Conservation (phyloP, 495 filamentous ascomycete species). For the Durotheca rogersii region DNA sequence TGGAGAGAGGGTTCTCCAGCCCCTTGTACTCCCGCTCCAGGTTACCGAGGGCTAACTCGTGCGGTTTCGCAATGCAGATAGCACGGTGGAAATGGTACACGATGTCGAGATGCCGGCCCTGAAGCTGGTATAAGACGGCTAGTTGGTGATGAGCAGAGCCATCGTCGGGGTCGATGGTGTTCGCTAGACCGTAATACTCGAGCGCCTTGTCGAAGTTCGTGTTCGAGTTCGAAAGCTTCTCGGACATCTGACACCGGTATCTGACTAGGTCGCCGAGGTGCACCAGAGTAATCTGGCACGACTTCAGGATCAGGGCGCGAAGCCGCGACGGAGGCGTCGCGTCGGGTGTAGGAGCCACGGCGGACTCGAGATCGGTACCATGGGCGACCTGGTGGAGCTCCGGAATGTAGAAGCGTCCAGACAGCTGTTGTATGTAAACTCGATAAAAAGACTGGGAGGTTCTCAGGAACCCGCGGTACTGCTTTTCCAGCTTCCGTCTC, state of each 20-base stretch:
- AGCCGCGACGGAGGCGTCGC: slow-evolving; percentile 48
- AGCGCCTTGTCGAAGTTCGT: slow-evolving; percentile 72
- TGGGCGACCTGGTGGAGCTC: slow-evolving; percentile 72
- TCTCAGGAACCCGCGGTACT: slow-evolving; percentile 82
- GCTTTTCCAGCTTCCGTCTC: slow-evolving; percentile 73
- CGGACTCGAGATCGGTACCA: slow-evolving; percentile 61
- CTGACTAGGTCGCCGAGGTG: slow-evolving; percentile 88
- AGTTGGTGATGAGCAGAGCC: slow-evolving; percentile 86
- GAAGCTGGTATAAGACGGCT: slow-evolving; percentile 77
- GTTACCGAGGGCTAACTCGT: slow-evolving; percentile 70
- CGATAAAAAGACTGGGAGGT: slow-evolving; percentile 83
- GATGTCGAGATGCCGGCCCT: slow-evolving; percentile 73
- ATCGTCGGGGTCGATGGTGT: slow-evolving; percentile 71
- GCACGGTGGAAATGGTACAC: slow-evolving; percentile 89
- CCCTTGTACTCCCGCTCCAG: slow-evolving; percentile 80
- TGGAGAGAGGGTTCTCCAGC: slow-evolving; percentile 32
- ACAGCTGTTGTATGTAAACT: slow-evolving; percentile 76
- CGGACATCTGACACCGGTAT: slow-evolving; percentile 73
- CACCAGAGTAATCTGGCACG: slow-evolving; percentile 82
- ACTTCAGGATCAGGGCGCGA: slow-evolving; percentile 60
- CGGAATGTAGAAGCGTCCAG: slow-evolving; percentile 68
- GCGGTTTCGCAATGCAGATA: slow-evolving; percentile 67
- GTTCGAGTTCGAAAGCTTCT: slow-evolving; percentile 29
- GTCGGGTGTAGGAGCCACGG: slow-evolving; percentile 36
- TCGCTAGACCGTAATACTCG: slow-evolving; percentile 82